These are phyloP conservation scores for Rhizodiscina lignyota DNA, from an alignment of 495 filamentous ascomycete genomes.

Conservation along the genomic window DNA sequence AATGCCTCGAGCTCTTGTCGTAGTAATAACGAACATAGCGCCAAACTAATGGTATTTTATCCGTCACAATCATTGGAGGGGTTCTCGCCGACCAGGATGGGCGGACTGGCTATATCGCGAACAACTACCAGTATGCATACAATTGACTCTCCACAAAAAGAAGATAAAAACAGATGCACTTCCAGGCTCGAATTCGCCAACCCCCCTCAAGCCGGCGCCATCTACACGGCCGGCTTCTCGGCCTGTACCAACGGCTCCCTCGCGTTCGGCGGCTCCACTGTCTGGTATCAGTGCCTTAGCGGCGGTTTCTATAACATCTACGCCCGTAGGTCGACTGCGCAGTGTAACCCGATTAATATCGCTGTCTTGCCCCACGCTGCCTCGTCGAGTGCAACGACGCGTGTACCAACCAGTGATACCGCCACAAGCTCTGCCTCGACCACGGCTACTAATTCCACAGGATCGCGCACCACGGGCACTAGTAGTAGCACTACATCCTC, in stretches of 20 bases:
- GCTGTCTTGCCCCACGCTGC: background rate
- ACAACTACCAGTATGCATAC: slow-evolving; percentile 56
- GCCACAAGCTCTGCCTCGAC: no score
- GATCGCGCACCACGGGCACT: no score
- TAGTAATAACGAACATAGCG: no score
- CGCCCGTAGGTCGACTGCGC: slow-evolving; percentile 15
- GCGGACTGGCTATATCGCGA: slow-evolving; percentile 54
- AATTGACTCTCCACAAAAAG: no score
- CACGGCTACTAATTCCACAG: no score
- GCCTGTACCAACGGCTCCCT: slow-evolving; percentile 40
- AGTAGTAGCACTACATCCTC: no score
- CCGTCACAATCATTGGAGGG: slow-evolving; percentile 21
- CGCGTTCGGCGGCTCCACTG: slow-evolving; percentile 37
- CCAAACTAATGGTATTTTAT: slow-evolving; percentile 21
- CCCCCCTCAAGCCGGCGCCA: slow-evolving; percentile 44
- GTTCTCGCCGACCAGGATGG: slow-evolving; percentile 21
- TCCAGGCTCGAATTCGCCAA: slow-evolving; percentile 59
- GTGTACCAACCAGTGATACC: no score
- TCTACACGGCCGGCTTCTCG: slow-evolving; percentile 50
- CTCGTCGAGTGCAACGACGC: no score
- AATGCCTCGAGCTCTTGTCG: no score
- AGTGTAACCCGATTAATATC: slow-evolving; percentile 11
- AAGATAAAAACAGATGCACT: no score
- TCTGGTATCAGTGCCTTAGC: slow-evolving; percentile 48
- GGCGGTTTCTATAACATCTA: slow-evolving; percentile 32